phyloP scores from a whole-genome alignment of 495 filamentous ascomycete species.

The Aspergillus haitiensis region DNA sequence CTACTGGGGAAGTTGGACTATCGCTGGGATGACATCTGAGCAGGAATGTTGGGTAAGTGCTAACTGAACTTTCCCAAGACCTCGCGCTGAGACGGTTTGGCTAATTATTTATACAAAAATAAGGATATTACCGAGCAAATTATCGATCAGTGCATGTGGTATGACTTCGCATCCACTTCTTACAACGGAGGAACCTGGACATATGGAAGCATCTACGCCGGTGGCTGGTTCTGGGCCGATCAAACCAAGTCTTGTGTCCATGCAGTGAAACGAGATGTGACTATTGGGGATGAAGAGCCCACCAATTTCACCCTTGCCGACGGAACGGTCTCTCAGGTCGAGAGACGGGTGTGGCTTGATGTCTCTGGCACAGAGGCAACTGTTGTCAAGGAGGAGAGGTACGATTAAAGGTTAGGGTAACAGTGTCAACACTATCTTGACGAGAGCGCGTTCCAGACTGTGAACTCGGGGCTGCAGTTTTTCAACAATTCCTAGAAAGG shows the following conservation, averaged over 20 bases:
- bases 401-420: too few relatives aligned
- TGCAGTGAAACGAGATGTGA: conserved; percentile 15
- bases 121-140: conserved; percentile 21
- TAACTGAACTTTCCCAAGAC: not conserved
- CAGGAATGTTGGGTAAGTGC: conserved; percentile 16
- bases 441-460: too few relatives aligned
- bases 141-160: conserved; percentile 22
- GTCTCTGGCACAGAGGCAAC: not conserved
- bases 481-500: too few relatives aligned
- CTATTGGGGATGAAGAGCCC: not conserved
- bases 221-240: conserved; percentile 20
- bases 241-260: conserved; percentile 13
- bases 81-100: not conserved
- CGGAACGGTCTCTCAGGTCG: conserved; percentile 7
- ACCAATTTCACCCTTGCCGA: conserved; percentile 18
- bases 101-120: not conserved
- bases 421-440: too few relatives aligned
- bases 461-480: too few relatives aligned
- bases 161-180: conserved; percentile 12
- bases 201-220: conserved; percentile 15
- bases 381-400: conserved; percentile 15
- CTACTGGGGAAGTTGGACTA: conserved; percentile 14
- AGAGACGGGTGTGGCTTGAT: conserved; percentile 16
- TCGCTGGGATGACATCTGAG: conserved; percentile 13
- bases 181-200: conserved; percentile 16